Percentiles rank a stretch among this genome's conserved stretches.
Conservation (phyloP, 257 asterid species). For the Solanum ossicruentum region DNA sequence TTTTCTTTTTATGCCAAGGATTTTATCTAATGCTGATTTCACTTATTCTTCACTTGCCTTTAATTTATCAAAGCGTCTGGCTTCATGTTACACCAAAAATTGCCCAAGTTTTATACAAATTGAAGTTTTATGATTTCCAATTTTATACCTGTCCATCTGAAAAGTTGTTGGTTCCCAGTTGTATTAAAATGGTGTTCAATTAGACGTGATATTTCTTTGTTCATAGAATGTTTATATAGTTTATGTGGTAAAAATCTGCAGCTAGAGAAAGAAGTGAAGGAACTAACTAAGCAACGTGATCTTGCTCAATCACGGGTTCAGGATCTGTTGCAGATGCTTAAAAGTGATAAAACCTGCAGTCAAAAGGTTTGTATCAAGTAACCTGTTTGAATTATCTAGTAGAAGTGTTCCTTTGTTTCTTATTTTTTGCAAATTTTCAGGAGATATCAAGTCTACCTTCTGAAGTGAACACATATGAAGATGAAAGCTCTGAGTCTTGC, state of each 20-base stretch:
- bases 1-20: not conserved
- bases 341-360: conserved; percentile 24
- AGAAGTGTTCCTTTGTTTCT: not conserved
- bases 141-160: not conserved
- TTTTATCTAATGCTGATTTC: not conserved
- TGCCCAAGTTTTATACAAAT: not conserved
- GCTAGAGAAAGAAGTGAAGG: conserved; percentile 88
- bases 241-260: conserved; percentile 20
- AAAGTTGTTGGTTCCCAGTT: not conserved
- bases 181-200: not conserved
- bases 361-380: conserved; percentile 7
- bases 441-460: not conserved
- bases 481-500: conserved; percentile 18
- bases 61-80: not conserved
- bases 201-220: not conserved
- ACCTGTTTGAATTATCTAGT: not conserved
- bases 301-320: conserved; percentile 69
- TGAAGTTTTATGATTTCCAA: not conserved
- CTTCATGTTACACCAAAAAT: not conserved
- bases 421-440: conserved; percentile 2
- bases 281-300: conserved; percentile 60
- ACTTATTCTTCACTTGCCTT: not conserved
- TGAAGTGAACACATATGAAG: conserved; percentile 8
- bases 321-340: conserved; percentile 36
- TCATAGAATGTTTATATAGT: not conserved